Evolutionary conservation across 1,284 basidiomycete species (phyloP).

Genomic region (Ceratorhiza oryzae-sativae): DNA sequence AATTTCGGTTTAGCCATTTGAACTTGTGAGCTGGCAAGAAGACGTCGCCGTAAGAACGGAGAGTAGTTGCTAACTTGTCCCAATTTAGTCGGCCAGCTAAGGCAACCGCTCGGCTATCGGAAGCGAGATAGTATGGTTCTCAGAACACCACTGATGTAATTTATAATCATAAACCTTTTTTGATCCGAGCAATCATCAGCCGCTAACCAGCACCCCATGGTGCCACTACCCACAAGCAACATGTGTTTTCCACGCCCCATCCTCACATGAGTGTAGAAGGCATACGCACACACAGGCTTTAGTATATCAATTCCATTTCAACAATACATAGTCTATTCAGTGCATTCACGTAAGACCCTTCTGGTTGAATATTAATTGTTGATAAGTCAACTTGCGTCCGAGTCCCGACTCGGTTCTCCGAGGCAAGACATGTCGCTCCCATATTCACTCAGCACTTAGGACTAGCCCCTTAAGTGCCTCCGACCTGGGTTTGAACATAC

Average conservation of each 20-base stretch:
- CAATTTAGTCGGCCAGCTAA: not conserved
- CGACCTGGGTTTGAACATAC: not conserved
- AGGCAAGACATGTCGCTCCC: not conserved
- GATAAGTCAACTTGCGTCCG: no score
- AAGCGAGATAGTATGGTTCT: not conserved
- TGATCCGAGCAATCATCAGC: not conserved
- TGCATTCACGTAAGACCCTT: no score
- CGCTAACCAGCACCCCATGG: no score
- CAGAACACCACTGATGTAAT: not conserved
- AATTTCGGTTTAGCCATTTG: not conserved
- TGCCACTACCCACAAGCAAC: no score
- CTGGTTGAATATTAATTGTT: no score
- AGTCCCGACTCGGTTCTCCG: no score
- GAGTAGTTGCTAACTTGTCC: not conserved
- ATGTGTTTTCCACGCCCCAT: no score
- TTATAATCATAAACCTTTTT: not conserved
- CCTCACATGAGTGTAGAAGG: no score
- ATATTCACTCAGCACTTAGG: not conserved
- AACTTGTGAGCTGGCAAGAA: slow-evolving; percentile 8
- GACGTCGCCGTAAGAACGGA: not conserved
- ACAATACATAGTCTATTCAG: no score
- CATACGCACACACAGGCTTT: no score
- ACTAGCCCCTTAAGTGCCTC: not conserved
- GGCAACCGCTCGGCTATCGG: not conserved
- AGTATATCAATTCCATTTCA: no score